Conservation (phyloP, 2,329 filamentous ascomycete species). For the Hymenoscyphus fructigenus region DNA sequence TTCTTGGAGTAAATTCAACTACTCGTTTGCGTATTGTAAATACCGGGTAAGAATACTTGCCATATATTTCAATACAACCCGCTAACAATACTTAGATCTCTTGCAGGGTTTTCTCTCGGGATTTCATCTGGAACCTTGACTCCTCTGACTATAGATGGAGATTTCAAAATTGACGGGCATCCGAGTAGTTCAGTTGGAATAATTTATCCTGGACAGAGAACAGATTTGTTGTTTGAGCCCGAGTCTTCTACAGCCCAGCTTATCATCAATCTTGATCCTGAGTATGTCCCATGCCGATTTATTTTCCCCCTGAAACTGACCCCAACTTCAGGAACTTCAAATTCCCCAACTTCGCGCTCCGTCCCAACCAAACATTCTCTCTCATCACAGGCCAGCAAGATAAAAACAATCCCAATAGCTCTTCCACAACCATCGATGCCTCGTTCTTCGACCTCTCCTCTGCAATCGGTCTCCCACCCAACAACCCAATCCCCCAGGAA, state of each 20-base stretch:
- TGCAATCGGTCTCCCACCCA: conserved; percentile 1
- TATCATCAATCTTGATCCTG: conserved; percentile 36
- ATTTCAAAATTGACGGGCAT: conserved; percentile 31
- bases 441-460: conserved; percentile 27
- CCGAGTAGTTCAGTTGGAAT: conserved; percentile 39
- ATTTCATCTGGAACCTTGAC: conserved; percentile 18
- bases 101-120: conserved; percentile 23
- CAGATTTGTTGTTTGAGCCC: conserved; percentile 36
- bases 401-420: background rate
- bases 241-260: conserved; percentile 15
- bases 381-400: conserved; percentile 20
- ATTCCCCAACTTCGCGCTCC: conserved; percentile 44
- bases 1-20: conserved; percentile 24
- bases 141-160: conserved; percentile 40
- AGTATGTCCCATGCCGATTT: conserved; percentile 28
- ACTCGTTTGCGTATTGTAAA: background rate
- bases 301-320: background rate
- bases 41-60: background rate
- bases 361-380: conserved; percentile 40
- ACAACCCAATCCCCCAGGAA: background rate
- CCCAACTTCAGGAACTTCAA: conserved; percentile 40
- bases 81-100: conserved; percentile 18
- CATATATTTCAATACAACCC: background rate
- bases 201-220: conserved; percentile 43
- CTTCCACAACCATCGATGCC: background rate